A percentile compares a stretch with the other conserved stretches of the same genome.
Evolutionary conservation across 441 rosid genomes (phyloP).

Genomic region (Populus tomentosa): DNA sequence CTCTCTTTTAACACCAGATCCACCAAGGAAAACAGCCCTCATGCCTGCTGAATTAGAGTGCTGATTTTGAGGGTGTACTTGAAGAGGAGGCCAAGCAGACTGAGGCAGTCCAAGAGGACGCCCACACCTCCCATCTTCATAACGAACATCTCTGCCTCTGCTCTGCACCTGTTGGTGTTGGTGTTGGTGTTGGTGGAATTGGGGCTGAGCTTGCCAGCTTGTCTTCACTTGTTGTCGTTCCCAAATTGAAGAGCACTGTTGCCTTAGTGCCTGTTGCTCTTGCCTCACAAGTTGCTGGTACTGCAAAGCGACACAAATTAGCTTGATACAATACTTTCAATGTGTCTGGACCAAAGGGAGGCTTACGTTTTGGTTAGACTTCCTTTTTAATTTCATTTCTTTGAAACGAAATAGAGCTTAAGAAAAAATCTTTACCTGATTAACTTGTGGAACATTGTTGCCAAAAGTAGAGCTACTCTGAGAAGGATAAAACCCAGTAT

Average conservation of each 20-base stretch:
- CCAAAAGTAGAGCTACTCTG: not conserved
- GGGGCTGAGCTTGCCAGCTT: conserved; percentile 15
- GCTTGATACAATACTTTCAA: not conserved
- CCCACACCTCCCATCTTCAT: conserved; percentile 25
- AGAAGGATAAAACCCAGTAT: conserved; percentile 19
- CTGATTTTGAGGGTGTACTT: conserved; percentile 21
- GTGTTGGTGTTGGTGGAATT: conserved; percentile 19
- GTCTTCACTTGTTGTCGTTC: conserved; percentile 26
- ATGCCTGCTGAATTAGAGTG: conserved; percentile 19
- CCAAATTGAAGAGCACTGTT: conserved; percentile 22
- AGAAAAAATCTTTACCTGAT: conserved; percentile 10
- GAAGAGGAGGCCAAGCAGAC: conserved; percentile 38
- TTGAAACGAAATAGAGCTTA: too few species aligned
- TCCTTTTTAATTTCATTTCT: not conserved
- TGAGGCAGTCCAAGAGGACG: conserved; percentile 28
- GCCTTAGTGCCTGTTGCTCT: conserved; percentile 13
- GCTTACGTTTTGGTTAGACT: too few species aligned
- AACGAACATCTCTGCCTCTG: conserved; percentile 16
- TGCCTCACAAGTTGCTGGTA: conserved; percentile 20
- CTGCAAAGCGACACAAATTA: conserved; percentile 13
- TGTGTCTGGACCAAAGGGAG: too few species aligned
- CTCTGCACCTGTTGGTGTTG: too few species aligned
- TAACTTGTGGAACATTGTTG: conserved; percentile 9
- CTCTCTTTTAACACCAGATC: conserved; percentile 44
- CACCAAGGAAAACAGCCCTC: conserved; percentile 38